Conservation (phyloP, 75 land plant species). For the Adiantum capillusveneris region DNA sequence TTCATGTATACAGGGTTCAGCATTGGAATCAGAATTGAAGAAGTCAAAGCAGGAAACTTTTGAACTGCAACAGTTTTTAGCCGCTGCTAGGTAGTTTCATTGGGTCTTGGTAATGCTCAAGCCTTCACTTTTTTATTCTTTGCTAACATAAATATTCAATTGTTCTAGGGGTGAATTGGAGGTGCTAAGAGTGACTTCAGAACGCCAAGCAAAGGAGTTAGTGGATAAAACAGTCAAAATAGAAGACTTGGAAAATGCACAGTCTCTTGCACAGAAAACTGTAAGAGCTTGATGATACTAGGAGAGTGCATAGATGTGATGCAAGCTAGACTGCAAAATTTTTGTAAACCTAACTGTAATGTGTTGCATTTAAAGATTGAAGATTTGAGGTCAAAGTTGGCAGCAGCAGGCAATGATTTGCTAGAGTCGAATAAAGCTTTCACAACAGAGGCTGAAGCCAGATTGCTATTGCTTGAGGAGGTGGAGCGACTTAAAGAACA, state of each 20-base stretch:
- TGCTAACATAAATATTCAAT: no score
- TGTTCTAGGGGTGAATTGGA: conserved; percentile 62
- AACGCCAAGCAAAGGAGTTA: conserved; percentile 66
- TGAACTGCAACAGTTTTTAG: conserved; percentile 53
- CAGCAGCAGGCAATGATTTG: conserved; percentile 90
- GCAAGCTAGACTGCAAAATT: neutral
- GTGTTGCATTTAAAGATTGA: conserved; percentile 55
- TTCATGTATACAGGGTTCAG: conserved; percentile 50
- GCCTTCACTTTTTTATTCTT: neutral
- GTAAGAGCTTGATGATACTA: conserved; percentile 16
- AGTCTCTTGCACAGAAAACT: conserved; percentile 56
- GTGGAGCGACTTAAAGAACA: conserved; percentile 18
- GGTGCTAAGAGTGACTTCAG: conserved; percentile 45
- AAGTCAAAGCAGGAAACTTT: conserved; percentile 60
- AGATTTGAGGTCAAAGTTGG: conserved; percentile 75
- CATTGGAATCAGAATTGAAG: conserved; percentile 62
- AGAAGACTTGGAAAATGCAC: conserved; percentile 76
- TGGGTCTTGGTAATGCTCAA: no score
- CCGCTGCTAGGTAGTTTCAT: conserved; percentile 46
- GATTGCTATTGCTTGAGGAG: conserved; percentile 63
- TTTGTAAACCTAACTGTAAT: neutral
- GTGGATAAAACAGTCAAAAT: conserved; percentile 35
- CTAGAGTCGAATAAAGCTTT: conserved; percentile 85
- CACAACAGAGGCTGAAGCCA: conserved; percentile 90
- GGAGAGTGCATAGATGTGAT: neutral